Base-by-base conservation (phyloP, 768 basidiomycete genomes). In the Leucosporidium scottii region DNA sequence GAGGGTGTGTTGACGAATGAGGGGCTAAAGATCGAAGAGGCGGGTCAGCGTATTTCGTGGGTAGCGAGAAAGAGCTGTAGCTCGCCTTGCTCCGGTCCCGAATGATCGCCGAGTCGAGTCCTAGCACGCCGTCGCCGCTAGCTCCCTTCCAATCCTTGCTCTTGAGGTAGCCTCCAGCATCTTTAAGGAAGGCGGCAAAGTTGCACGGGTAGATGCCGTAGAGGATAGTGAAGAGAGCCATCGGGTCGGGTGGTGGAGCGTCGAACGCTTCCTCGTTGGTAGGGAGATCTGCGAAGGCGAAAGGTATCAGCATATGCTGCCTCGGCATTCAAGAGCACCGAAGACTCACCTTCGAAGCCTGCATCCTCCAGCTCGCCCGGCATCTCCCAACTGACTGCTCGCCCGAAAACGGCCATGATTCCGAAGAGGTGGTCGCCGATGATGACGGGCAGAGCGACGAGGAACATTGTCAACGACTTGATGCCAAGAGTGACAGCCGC, bases 191-290 rank as follows among this genome's bases (percentile, higher is more conserved):
- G 62, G 83, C 84, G 66, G 94, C 80, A 51, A 89, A 82, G 79
- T 93, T 96, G 79, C 87, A 89, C 1, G 93, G 93, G 80, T 90
- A 96, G 58, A 93, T 84, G 74, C 91, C 93, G 79, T 93, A 94
- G 68, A 96, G 81, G 55, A 83, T 83, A 3, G 87, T 86, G 79
- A 92, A 92, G 74, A 84, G 89, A 54, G 80, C 82, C 25, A 85
- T 82, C 21, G 85, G 82, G 27, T 74, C 74, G 6, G 85, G 83
- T 23, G 89, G 88, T 2, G 61, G 15, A 15, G 44, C 63, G 20
- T 65, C 68, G 56, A 57, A 39, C 6, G 56, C 48, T 0, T 69
- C 62, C 18, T 66, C 64, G n/a, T n/a, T 59, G 10, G 28, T 8
- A 15, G 59, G 59, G 18, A 30, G 23, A n/a, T 59, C 59, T 59